A percentile compares a stretch with the other conserved stretches of the same genome.
These are phyloP conservation scores for Panicum miliaceum DNA, from an alignment of 176 grass and related monocot species.

Conservation along the genomic window DNA sequence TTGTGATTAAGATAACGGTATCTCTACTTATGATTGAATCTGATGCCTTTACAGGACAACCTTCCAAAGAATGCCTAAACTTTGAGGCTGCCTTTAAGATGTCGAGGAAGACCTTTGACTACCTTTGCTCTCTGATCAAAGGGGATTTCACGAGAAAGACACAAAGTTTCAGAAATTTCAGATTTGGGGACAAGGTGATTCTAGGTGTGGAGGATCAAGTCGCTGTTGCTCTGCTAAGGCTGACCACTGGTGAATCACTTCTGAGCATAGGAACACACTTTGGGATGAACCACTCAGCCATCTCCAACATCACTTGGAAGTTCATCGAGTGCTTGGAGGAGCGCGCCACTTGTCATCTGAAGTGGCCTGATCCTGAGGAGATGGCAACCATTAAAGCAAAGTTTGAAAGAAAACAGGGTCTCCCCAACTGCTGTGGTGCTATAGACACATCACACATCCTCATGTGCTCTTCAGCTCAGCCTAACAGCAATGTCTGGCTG, in stretches of 20 bases:
- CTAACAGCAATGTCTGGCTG: slow-evolving; percentile 61
- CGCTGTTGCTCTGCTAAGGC: slow-evolving; percentile 45
- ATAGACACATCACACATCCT: slow-evolving; percentile 62
- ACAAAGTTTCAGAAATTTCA: slow-evolving; percentile 39
- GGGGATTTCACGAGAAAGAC: slow-evolving; percentile 59
- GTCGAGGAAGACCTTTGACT: slow-evolving; percentile 83
- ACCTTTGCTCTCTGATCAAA: slow-evolving; percentile 68
- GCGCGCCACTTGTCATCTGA: slow-evolving; percentile 40
- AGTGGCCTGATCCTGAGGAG: slow-evolving; percentile 52
- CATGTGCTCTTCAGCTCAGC: slow-evolving; percentile 56
- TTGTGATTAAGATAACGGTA: slow-evolving; percentile 5
- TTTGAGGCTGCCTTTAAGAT: slow-evolving; percentile 81
- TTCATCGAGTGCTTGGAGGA: slow-evolving; percentile 61
- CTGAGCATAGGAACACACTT: slow-evolving; percentile 46
- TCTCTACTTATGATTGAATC: not conserved
- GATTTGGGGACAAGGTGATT: slow-evolving; percentile 44
- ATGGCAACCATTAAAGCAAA: slow-evolving; percentile 48
- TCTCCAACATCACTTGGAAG: slow-evolving; percentile 56
- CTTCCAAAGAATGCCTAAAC: slow-evolving; percentile 40
- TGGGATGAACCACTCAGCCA: slow-evolving; percentile 59
- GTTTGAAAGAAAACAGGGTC: slow-evolving; percentile 49
- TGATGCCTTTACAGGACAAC: slow-evolving; percentile 50
- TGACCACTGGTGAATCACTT: slow-evolving; percentile 61
- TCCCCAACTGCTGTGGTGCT: slow-evolving; percentile 70
- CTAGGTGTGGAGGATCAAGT: slow-evolving; percentile 63